Base-by-base conservation (phyloP, 2,329 filamentous ascomycete species). In the Penicillium sp. region DNA sequence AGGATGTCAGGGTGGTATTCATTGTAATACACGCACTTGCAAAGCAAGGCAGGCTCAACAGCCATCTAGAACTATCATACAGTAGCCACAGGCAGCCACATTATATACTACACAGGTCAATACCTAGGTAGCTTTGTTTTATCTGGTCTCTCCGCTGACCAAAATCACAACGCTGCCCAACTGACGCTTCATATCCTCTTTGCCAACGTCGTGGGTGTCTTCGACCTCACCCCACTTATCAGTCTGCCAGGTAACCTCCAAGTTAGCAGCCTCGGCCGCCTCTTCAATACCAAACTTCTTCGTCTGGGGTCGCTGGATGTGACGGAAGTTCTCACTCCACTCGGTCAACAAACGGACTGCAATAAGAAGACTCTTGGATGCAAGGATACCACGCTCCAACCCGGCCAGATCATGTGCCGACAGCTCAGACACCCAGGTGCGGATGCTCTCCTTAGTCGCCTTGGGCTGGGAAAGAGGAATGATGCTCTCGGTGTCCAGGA, bases 151-250 rank as follows among this genome's bases (percentile, higher is more conserved):
- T 1, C 88, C 88, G 52, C 84, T 87, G 9, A 97, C 88, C 46
- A 97, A 76, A 67, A 97, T 70, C 14, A 96, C 81, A 10, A 91
- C 89, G 70, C 91, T 95, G 13, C 93, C 94, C 55, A 97, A 77
- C 76, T 97, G 94, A 66, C 93, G 83, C 69, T 85, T 83, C 61
- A 97, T 64, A 73, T 99, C 94, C 74, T 96, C 93, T 73, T 87
- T 89, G 66, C 96, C 89, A 1, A 99, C 94, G 78, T 99, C 94
- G 75, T 99, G 94, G 27, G 92, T 96, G 74, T 99, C 92, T 72
- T 99, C 94, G 1, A 99, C 94, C 79, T 96, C 92, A 8, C 94
- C 94, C 93, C 94, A 97, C 74, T 89, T 87, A 27, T 83, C 79
- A 1, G 88, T 95, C 81, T 99, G 94, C 88, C 91, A 97, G 59